These are phyloP conservation scores for Stagonosporopsis chrysanthemi DNA, from an alignment of 2,329 filamentous ascomycete species.

Conservation along the genomic window DNA sequence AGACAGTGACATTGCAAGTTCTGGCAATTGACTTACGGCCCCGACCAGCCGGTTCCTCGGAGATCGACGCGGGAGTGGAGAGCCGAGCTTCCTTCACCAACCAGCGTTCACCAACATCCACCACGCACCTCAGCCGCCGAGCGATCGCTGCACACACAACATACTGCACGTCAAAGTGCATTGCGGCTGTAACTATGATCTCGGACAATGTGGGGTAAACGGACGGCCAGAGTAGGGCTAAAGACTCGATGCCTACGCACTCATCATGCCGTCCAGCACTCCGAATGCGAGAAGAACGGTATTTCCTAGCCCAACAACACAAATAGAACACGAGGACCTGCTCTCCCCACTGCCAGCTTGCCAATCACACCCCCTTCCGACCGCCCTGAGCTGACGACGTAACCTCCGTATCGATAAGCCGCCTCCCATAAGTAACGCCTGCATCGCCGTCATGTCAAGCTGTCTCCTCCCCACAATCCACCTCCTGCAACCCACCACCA, in stretches of 20 bases:
- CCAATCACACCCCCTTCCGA: conserved; percentile 4
- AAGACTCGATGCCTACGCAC: conserved; percentile 3
- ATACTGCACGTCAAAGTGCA: conserved; percentile 9
- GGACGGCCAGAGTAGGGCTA: conserved; percentile 2
- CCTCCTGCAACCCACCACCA: conserved; percentile 9
- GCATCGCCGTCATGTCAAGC: conserved; percentile 3
- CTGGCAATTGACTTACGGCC: conserved; percentile 7
- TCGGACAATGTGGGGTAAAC: conserved; percentile 15
- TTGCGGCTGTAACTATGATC: conserved; percentile 1
- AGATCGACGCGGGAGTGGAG: conserved; percentile 16
- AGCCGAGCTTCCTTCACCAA: conserved; percentile 15
- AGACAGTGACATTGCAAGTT: too few species aligned
- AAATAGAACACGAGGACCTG: conserved; percentile 3
- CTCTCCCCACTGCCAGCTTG: neutral
- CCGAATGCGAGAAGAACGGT: neutral
- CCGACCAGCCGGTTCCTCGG: conserved; percentile 11
- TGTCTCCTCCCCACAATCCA: conserved; percentile 14
- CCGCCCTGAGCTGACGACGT: conserved; percentile 5
- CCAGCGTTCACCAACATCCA: neutral
- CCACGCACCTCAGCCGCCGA: conserved; percentile 8
- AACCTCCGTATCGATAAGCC: conserved; percentile 4
- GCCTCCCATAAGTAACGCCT: conserved; percentile 2
- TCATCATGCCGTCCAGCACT: neutral
- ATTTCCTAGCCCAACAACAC: conserved; percentile 4
- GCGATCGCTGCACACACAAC: neutral